Conservation (phyloP, 2,329 filamentous ascomycete species). For the Hymenotorrendiella dingleyae region DNA sequence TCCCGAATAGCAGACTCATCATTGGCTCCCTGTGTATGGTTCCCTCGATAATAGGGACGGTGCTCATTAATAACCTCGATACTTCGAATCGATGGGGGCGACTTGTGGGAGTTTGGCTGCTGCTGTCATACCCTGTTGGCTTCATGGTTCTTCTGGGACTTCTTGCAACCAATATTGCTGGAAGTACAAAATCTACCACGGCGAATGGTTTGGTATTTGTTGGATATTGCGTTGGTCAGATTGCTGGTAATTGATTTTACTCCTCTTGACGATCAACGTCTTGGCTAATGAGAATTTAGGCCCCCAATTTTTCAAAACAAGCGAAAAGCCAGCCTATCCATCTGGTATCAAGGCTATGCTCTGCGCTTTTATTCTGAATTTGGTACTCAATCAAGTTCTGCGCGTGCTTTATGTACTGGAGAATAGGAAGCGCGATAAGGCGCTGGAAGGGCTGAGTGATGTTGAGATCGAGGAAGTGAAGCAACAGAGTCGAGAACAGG, state of each 20-base stretch:
- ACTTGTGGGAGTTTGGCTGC: conserved; percentile 30
- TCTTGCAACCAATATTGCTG: conserved; percentile 56
- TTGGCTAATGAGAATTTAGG: conserved; percentile 1
- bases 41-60: conserved; percentile 27
- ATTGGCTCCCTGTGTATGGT: conserved; percentile 29
- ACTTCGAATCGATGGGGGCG: conserved; percentile 27
- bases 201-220: conserved; percentile 21
- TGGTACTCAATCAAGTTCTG: conserved; percentile 11
- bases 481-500: conserved; percentile 29
- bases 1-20: conserved; percentile 26
- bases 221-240: conserved; percentile 23
- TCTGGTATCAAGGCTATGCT: conserved; percentile 22
- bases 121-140: conserved; percentile 28
- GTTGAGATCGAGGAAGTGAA: conserved; percentile 30
- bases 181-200: conserved; percentile 36
- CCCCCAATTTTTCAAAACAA: conserved; percentile 16
- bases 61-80: conserved; percentile 29
- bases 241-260: conserved; percentile 4
- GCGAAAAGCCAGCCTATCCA: conserved; percentile 17
- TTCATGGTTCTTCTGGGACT: conserved; percentile 39
- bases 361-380: conserved; percentile 16
- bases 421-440: conserved; percentile 17
- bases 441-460: conserved; percentile 25
- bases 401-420: conserved; percentile 15
- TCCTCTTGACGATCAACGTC: neutral